Base-by-base conservation (phyloP, 1,284 basidiomycete species). In the Agaricales sp. region DNA sequence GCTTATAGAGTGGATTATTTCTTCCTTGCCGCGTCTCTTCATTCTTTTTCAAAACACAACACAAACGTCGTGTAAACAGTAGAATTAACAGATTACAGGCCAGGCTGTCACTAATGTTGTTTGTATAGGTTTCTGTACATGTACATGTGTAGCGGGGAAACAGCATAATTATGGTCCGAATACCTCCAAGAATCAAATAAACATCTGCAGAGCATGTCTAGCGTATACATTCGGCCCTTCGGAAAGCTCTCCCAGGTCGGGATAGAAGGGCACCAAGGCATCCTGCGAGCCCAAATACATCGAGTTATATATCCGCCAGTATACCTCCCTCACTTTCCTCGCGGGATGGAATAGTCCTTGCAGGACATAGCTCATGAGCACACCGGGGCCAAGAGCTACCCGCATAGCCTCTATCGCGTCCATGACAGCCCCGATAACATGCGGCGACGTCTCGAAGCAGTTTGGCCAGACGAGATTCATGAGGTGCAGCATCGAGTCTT, bases 401-500 rank as follows among this genome's bases (percentile, higher is more conserved):
- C 94, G 80, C 91, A 99, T 96, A 2, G 90, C 89, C 67, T 99
- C 96, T 59, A 99, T 78, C 1, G 93, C 93, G 48, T 95, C 92
- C 89, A 94, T 93, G 46, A 95, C 89, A 2, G 92, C 91, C 26
- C 92, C 92, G 57, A 99, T 98, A 53, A 99, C 94, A 69, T 99
- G 96, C 2, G 96, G 96, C 24, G 86, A 91, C 1, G 94, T 96
- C 71, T 99, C 95, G 63, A 98, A 98, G 65, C 94, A 93, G 64
- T 99, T 99, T 2, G 96, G 96, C 94, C 95, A 99, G 20, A 99
- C 88, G 22, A 99, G 78, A 66, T 99, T 99, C 84, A 99, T 91
- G 51, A 99, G 68, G 62, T 99, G 96, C 50, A 93, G 78, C 80
- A 98, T 90, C 14, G 93, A 93, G 65, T 99, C 96, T 67, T 99